A percentile compares a stretch with the other conserved stretches of the same genome.
Conservation (phyloP, 257 asterid genomes). For the Jasminum sambac region DNA sequence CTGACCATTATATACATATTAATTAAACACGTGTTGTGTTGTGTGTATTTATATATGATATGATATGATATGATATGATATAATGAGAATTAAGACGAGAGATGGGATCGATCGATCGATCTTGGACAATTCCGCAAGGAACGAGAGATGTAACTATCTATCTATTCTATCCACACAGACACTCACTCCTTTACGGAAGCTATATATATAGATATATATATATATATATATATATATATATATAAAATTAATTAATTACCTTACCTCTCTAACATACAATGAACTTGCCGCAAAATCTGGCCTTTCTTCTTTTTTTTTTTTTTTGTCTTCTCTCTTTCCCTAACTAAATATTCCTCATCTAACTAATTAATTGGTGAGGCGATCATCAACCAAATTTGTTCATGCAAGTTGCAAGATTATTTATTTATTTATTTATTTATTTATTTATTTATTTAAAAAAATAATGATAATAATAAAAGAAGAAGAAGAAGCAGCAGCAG, state of each 20-base stretch:
- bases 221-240: too few species aligned
- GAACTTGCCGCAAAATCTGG: slow-evolving; percentile 40
- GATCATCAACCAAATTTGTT: not conserved
- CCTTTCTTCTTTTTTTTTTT: not conserved
- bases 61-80: too few species aligned
- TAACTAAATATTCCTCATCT: not conserved
- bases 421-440: too few species aligned
- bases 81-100: too few species aligned
- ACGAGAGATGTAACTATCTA: not conserved
- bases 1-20: not conserved
- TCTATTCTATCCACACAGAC: slow-evolving; percentile 6
- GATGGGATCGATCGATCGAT: too few species aligned
- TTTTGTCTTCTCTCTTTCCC: not conserved
- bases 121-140: slow-evolving; percentile 10
- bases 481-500: too few species aligned
- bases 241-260: not conserved
- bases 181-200: slow-evolving; percentile 65
- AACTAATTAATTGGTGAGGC: too few species aligned
- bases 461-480: too few species aligned
- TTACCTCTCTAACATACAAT: slow-evolving; percentile 34
- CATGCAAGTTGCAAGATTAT: not conserved
- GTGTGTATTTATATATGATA: too few species aligned
- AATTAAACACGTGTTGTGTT: not conserved
- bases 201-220: too few species aligned
- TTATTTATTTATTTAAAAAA: too few species aligned